Evolutionary conservation across 2,329 filamentous ascomycete species (phyloP).

Genomic region (Clonostachys rosea): DNA sequence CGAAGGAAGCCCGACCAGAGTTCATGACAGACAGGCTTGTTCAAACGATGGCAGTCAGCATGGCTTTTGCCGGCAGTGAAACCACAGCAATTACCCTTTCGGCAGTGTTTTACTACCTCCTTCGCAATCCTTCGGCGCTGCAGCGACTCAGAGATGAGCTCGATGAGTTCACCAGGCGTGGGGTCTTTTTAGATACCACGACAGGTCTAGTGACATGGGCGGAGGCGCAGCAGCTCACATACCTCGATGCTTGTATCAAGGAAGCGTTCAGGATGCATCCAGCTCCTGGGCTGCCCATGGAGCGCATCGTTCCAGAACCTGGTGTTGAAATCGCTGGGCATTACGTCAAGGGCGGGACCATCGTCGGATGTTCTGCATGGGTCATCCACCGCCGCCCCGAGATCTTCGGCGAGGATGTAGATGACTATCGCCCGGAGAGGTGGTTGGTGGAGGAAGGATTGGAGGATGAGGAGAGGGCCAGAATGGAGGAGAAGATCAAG

Average conservation of each 20-base stretch:
- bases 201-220: constrained; percentile 63
- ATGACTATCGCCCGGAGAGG: constrained; percentile 63
- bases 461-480: constrained; percentile 15
- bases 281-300: constrained; percentile 66
- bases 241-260: constrained; percentile 74
- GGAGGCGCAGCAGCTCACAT: constrained; percentile 65
- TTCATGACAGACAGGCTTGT: constrained; percentile 70
- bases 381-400: constrained; percentile 66
- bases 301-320: constrained; percentile 64
- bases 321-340: constrained; percentile 60
- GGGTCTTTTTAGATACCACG: constrained; percentile 43
- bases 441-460: constrained; percentile 46
- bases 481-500: constrained; percentile 43
- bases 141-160: constrained; percentile 55
- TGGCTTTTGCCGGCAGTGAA: constrained; percentile 72
- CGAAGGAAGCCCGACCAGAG: constrained; percentile 60
- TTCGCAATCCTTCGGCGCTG: constrained; percentile 57
- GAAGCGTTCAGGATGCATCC: constrained; percentile 76
- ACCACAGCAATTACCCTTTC: constrained; percentile 73
- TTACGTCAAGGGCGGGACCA: constrained; percentile 65
- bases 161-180: constrained; percentile 49
- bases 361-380: constrained; percentile 73
- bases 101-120: constrained; percentile 68
- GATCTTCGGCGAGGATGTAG: constrained; percentile 64
- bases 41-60: constrained; percentile 60